These are phyloP conservation scores for Lasiosphaeria hispida DNA, from an alignment of 495 filamentous ascomycete genomes.

Conservation along the genomic window DNA sequence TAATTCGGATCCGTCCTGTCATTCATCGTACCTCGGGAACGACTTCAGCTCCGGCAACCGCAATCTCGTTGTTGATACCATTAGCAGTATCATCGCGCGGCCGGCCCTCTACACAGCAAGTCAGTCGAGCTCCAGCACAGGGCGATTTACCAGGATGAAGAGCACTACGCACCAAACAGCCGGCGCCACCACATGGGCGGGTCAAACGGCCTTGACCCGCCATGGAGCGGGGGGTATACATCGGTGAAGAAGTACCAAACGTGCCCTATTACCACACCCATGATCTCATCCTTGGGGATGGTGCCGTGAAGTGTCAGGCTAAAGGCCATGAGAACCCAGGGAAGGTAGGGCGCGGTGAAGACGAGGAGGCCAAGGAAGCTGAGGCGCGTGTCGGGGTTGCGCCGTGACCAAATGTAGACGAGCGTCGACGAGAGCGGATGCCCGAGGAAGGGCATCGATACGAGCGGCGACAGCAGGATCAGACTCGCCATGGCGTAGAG, in stretches of 20 bases:
- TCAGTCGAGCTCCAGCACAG: conserved; percentile 5
- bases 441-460: conserved; percentile 87
- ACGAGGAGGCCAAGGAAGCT: conserved; percentile 88
- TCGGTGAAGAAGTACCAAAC: conserved; percentile 98
- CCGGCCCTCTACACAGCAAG: conserved; percentile 34
- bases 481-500: conserved; percentile 78
- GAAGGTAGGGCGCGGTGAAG: conserved; percentile 91
- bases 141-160: neutral
- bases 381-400: conserved; percentile 87
- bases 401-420: conserved; percentile 97
- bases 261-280: conserved; percentile 89
- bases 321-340: conserved; percentile 94
- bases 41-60: conserved; percentile 42
- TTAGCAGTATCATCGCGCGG: conserved; percentile 45
- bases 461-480: conserved; percentile 75
- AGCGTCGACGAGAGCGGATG: conserved; percentile 83
- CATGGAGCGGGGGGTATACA: conserved; percentile 88
- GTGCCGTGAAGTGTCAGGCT: conserved; percentile 79
- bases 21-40: conserved; percentile 30
- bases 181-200: conserved; percentile 90
- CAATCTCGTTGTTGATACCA: conserved; percentile 52
- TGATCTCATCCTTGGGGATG: conserved; percentile 92
- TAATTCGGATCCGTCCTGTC: neutral
- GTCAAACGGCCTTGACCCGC: conserved; percentile 81
- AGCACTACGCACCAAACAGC: conserved; percentile 57